Percentiles rank a stretch among this genome's conserved stretches.
phyloP scores from a whole-genome alignment of 306 rosid genomes.

The Myrica gale region DNA sequence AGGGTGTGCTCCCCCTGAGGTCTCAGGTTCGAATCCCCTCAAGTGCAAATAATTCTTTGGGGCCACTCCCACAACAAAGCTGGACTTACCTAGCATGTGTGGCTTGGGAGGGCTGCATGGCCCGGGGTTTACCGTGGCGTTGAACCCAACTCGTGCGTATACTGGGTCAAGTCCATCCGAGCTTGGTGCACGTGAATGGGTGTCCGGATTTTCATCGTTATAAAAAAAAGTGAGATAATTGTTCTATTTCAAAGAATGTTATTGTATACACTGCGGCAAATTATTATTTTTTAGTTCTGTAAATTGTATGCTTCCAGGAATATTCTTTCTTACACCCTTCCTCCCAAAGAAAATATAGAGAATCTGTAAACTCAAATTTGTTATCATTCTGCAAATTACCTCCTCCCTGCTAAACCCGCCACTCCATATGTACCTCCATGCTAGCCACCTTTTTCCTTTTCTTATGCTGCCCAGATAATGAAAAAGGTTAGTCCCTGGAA shows the following conservation, averaged over 20 bases:
- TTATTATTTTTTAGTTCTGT: not conserved
- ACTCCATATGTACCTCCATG: not conserved
- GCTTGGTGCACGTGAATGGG: no score
- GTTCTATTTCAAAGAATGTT: not conserved
- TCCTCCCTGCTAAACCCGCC: not conserved
- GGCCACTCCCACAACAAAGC: no score
- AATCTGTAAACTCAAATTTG: not conserved
- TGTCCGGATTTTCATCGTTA: no score
- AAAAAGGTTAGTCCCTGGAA: not conserved
- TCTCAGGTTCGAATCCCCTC: no score
- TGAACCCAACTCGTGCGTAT: no score
- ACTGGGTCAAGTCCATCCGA: no score
- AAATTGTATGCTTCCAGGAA: not conserved
- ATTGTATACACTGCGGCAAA: not conserved
- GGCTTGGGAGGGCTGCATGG: no score
- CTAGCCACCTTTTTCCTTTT: not conserved
- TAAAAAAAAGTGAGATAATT: no score
- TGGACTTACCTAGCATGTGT: no score
- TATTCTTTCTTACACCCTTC: not conserved
- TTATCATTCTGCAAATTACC: not conserved
- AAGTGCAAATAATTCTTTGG: no score
- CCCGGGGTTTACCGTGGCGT: no score
- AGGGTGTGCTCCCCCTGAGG: no score
- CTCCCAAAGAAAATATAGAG: not conserved
- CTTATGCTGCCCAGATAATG: not conserved